Conservation (phyloP, 768 basidiomycete genomes). For the Pleurotus ostreatus region DNA sequence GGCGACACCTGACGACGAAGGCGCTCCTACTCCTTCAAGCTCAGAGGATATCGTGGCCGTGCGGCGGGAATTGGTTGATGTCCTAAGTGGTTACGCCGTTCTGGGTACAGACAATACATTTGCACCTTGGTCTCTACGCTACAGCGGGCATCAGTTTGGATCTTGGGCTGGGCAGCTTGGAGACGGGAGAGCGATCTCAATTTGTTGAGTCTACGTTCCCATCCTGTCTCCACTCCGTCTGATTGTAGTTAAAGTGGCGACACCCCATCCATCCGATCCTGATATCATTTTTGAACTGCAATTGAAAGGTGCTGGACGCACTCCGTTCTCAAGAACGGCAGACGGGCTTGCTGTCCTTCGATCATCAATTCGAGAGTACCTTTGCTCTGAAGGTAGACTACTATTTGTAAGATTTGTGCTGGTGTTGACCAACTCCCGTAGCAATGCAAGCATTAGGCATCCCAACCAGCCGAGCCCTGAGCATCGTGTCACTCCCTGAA, state of each 20-base stretch:
- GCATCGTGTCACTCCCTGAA: constrained; percentile 69
- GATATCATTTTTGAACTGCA: constrained; percentile 76
- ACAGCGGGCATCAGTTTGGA: constrained; percentile 91
- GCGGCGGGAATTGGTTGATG: constrained; percentile 72
- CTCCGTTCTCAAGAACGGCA: constrained; percentile 88
- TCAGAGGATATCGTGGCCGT: constrained; percentile 35
- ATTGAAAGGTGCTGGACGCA: constrained; percentile 91
- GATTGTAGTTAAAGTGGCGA: constrained; percentile 51
- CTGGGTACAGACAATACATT: constrained; percentile 42
- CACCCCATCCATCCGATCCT: constrained; percentile 60
- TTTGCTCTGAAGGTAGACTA: constrained; percentile 80
- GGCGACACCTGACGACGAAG: constrained; percentile 31
- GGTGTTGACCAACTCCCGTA: constrained; percentile 10
- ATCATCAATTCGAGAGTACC: constrained; percentile 90
- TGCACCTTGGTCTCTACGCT: constrained; percentile 85
- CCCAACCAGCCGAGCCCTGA: constrained; percentile 85
- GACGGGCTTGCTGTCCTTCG: constrained; percentile 96
- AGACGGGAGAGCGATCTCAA: constrained; percentile 91
- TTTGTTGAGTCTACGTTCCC: constrained; percentile 34
- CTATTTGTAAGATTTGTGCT: neutral
- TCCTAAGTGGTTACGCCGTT: constrained; percentile 73
- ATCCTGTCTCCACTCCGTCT: constrained; percentile 1
- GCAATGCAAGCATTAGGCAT: constrained; percentile 71
- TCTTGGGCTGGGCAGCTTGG: constrained; percentile 92
- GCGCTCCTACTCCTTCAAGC: constrained; percentile 24